Conservation (phyloP, 345 rosid genomes). For the Linum tenue region DNA sequence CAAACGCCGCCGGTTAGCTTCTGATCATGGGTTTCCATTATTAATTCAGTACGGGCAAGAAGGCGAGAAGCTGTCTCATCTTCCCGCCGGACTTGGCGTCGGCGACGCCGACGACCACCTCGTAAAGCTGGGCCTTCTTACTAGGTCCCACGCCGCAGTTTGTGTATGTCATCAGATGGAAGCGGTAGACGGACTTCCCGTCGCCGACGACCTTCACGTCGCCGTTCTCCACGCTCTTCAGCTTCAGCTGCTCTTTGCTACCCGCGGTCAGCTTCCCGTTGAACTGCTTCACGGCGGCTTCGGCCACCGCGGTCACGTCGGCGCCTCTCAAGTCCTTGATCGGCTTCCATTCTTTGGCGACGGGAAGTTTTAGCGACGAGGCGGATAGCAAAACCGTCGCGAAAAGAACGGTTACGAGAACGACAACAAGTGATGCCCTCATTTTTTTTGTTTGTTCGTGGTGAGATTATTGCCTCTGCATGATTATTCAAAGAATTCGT, state of each 20-base stretch:
- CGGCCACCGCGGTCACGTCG: neutral
- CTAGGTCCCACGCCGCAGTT: neutral
- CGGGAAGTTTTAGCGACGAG: too few relatives aligned
- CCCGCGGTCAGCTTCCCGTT: neutral
- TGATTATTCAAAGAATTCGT: too few relatives aligned
- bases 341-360: neutral
- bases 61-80: neutral
- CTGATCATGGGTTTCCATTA: too few relatives aligned
- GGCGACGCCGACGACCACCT: neutral
- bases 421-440: too few relatives aligned
- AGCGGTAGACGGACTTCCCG: neutral
- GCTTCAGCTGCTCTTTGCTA: neutral
- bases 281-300: neutral
- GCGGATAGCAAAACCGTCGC: too few relatives aligned
- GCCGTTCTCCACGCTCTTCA: neutral
- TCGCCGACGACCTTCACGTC: neutral
- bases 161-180: neutral
- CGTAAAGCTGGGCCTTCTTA: neutral
- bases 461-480: too few relatives aligned
- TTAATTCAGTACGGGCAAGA: neutral
- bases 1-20: too few relatives aligned
- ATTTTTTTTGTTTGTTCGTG: too few relatives aligned
- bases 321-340: neutral
- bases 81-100: neutral
- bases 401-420: too few relatives aligned